Evolutionary conservation across 1,284 basidiomycete genomes (phyloP).

Genomic region (Singerocomus rubriflavus): DNA sequence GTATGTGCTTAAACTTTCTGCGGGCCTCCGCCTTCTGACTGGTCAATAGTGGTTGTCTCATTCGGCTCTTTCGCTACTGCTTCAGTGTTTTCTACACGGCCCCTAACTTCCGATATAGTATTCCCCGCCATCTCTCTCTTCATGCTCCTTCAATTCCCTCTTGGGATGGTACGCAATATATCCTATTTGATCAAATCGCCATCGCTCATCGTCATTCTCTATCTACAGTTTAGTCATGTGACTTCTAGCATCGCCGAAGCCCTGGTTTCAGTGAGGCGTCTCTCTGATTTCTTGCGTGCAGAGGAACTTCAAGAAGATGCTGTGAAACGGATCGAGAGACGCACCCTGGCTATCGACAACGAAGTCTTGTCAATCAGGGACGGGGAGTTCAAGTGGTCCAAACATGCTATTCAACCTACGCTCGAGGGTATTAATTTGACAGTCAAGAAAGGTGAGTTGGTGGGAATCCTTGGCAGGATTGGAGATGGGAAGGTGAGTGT

Average conservation of each 20-base stretch:
- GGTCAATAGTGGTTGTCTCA: conserved; percentile 65
- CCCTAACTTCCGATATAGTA: conserved; percentile 87
- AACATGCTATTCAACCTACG: conserved; percentile 53
- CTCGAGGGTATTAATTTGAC: conserved; percentile 77
- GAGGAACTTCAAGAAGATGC: conserved; percentile 82
- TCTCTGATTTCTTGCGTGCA: conserved; percentile 75
- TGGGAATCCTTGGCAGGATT: conserved; percentile 86
- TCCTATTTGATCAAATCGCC: neutral
- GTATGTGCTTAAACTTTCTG: conserved; percentile 30
- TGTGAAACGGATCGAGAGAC: conserved; percentile 48
- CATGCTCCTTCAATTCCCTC: conserved; percentile 85
- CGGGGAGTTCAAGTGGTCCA: conserved; percentile 80
- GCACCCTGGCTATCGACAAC: conserved; percentile 55
- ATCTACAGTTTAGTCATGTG: conserved; percentile 58
- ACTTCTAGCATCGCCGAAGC: conserved; percentile 83
- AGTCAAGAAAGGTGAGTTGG: conserved; percentile 82
- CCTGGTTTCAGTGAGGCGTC: conserved; percentile 78
- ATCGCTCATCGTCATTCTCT: conserved; percentile 1
- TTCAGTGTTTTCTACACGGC: conserved; percentile 62
- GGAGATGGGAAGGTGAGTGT: conserved; percentile 82
- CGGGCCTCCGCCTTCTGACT: conserved; percentile 31
- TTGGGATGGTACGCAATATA: conserved; percentile 66
- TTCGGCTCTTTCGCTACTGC: conserved; percentile 88
- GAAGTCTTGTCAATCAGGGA: conserved; percentile 67
- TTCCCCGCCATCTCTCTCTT: conserved; percentile 95